Evolutionary conservation across 2,329 filamentous ascomycete species (phyloP).

Genomic region (Venturia pyrina): DNA sequence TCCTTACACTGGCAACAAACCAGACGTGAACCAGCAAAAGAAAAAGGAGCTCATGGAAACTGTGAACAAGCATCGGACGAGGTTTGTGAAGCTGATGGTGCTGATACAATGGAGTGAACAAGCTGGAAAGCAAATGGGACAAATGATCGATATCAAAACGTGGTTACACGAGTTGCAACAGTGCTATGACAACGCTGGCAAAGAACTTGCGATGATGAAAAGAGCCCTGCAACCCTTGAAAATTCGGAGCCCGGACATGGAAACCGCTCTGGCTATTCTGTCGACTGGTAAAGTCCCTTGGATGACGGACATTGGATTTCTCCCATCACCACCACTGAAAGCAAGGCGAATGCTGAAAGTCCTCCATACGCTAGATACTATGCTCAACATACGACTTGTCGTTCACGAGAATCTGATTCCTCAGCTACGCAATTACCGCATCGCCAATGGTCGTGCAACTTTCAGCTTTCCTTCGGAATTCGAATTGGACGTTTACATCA

Average conservation of each 20-base stretch:
- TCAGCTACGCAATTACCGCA: conserved; percentile 67
- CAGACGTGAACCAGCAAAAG: conserved; percentile 60
- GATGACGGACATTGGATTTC: conserved; percentile 74
- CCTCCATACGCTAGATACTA: conserved; percentile 71
- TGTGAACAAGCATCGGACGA: conserved; percentile 66
- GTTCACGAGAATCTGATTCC: conserved; percentile 72
- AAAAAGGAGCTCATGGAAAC: conserved; percentile 68
- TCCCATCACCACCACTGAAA: conserved; percentile 61
- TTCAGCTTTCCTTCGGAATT: conserved; percentile 79
- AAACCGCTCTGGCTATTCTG: conserved; percentile 77
- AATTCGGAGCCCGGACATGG: conserved; percentile 81
- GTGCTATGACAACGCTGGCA: conserved; percentile 37
- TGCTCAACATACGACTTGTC: conserved; percentile 73
- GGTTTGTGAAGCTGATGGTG: conserved; percentile 88
- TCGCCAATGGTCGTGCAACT: conserved; percentile 79
- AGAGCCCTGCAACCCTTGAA: conserved; percentile 63
- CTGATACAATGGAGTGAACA: conserved; percentile 76
- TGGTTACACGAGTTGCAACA: conserved; percentile 45
- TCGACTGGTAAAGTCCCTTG: conserved; percentile 66
- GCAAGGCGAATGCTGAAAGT: conserved; percentile 63
- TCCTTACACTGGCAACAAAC: conserved; percentile 41
- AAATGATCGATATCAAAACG: conserved; percentile 75
- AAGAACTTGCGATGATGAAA: conserved; percentile 43
- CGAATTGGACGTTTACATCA: conserved; percentile 85
- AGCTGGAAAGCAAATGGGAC: conserved; percentile 67